Conservation (phyloP, 306 rosid genomes). For the Dalbergia oliveri region DNA sequence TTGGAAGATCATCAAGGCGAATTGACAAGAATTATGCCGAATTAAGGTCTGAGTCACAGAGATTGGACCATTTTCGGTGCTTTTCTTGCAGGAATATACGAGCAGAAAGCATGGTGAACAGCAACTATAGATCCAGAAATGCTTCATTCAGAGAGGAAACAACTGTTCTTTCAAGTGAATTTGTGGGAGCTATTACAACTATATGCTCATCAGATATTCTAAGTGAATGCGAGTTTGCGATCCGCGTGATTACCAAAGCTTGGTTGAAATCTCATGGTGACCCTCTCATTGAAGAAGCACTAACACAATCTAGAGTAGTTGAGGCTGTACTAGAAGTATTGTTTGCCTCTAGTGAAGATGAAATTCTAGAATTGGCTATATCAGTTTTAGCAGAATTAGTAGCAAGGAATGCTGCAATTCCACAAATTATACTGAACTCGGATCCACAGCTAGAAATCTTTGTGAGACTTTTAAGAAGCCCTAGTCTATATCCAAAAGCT, state of each 20-base stretch:
- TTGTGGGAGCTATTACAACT: slow-evolving; percentile 55
- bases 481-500: slow-evolving; percentile 69
- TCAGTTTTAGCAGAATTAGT: slow-evolving; percentile 71
- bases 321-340: slow-evolving; percentile 77
- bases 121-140: slow-evolving; percentile 43
- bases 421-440: slow-evolving; percentile 54
- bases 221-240: slow-evolving; percentile 62
- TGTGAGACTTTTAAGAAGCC: slow-evolving; percentile 64
- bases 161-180: slow-evolving; percentile 54
- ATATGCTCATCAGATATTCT: slow-evolving; percentile 63
- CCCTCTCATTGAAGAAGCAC: slow-evolving; percentile 57
- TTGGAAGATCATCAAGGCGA: slow-evolving; percentile 51
- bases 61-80: slow-evolving; percentile 54
- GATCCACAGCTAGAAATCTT: slow-evolving; percentile 77
- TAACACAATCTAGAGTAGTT: slow-evolving; percentile 57
- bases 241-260: slow-evolving; percentile 63
- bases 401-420: slow-evolving; percentile 43
- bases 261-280: slow-evolving; percentile 70
- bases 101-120: slow-evolving; percentile 52
- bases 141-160: slow-evolving; percentile 47
- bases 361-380: slow-evolving; percentile 65
- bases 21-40: slow-evolving; percentile 45
- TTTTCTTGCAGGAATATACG: slow-evolving; percentile 59
- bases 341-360: slow-evolving; percentile 66
- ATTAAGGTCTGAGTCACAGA: slow-evolving; percentile 50